phyloP scores from a whole-genome alignment of 257 asterid species.

The Solanum peruvianum region DNA sequence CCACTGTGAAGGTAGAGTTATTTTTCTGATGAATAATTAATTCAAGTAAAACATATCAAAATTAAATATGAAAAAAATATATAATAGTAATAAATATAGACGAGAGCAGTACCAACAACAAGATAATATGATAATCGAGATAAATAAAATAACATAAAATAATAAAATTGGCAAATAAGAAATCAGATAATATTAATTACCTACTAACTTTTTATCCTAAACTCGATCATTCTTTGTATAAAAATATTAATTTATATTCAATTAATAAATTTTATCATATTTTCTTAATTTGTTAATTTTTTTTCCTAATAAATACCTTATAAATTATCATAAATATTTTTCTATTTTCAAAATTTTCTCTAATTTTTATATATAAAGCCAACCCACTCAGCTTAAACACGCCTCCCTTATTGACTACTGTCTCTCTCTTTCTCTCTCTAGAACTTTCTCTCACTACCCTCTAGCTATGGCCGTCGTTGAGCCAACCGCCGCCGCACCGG shows the following conservation, averaged over 20 bases:
- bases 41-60: not conserved
- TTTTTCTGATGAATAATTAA: not conserved
- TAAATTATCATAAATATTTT: not conserved
- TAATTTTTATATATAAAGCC: not conserved
- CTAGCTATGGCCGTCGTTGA: constrained; percentile 28
- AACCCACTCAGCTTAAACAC: not conserved
- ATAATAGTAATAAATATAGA: not conserved
- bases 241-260: too few species aligned
- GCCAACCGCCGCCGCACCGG: constrained; percentile 1
- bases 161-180: not conserved
- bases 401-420: not conserved
- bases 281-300: too few species aligned
- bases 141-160: not conserved
- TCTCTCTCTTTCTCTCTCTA: not conserved
- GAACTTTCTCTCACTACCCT: not conserved
- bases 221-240: too few species aligned
- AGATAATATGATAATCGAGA: not conserved
- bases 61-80: not conserved
- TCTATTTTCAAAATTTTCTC: not conserved
- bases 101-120: not conserved
- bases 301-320: not conserved
- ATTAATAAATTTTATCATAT: too few species aligned
- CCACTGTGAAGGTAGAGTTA: not conserved
- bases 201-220: not conserved
- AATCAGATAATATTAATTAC: accelerated